These are phyloP conservation scores for Tylopilus sp. DNA, from an alignment of 768 basidiomycete genomes.

Conservation along the genomic window DNA sequence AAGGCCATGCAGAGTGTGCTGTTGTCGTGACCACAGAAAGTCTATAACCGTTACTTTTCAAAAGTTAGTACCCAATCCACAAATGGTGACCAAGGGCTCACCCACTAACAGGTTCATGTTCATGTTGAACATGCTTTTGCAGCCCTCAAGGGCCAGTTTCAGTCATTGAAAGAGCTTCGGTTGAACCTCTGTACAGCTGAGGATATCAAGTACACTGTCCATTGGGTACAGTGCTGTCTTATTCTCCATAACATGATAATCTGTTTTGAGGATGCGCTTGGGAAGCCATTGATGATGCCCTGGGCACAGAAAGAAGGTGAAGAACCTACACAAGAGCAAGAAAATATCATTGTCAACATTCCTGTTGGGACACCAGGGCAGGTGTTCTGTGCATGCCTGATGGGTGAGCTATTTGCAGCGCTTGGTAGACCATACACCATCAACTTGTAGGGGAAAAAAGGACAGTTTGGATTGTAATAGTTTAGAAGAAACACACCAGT, in stretches of 20 bases:
- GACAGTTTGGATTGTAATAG: no score
- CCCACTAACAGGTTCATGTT: not conserved
- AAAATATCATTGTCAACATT: not conserved
- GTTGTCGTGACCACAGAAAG: not conserved
- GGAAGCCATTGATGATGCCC: not conserved
- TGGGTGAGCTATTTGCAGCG: not conserved
- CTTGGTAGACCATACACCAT: no score
- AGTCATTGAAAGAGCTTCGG: conserved; percentile 1
- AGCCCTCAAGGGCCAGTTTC: conserved; percentile 3
- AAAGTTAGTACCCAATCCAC: conserved; percentile 1
- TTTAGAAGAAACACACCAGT: no score
- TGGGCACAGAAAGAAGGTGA: not conserved
- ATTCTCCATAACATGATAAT: conserved; percentile 13
- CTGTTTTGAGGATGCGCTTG: conserved; percentile 2
- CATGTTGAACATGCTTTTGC: conserved; percentile 9
- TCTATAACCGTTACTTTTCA: conserved; percentile 3
- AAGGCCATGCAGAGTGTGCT: not conserved
- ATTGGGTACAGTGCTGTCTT: conserved; percentile 9
- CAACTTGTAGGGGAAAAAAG: no score
- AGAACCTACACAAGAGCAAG: not conserved
- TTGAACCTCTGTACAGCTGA: not conserved
- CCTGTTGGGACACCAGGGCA: not conserved
- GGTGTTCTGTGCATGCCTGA: not conserved
- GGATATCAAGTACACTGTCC: not conserved
- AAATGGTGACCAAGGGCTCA: not conserved